Conservation (phyloP, 805 yeast genomes). For the Spathaspora girioi region DNA sequence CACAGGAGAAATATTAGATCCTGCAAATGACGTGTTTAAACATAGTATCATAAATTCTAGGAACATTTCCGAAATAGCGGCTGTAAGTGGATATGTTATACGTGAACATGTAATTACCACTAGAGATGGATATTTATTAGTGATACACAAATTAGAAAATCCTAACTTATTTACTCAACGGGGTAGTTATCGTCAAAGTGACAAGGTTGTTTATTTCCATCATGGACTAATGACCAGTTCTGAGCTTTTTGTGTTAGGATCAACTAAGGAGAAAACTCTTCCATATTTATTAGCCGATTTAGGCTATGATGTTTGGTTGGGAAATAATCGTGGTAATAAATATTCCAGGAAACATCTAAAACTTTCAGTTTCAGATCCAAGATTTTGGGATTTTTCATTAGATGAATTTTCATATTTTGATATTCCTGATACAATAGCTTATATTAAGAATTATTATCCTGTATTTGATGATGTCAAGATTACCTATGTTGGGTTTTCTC, state of each 20-base stretch:
- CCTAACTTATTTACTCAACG: not conserved
- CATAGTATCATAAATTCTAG: slow-evolving; percentile 4
- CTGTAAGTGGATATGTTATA: slow-evolving; percentile 19
- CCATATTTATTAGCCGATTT: slow-evolving; percentile 18
- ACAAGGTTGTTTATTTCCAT: slow-evolving; percentile 25
- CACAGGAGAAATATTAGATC: not conserved
- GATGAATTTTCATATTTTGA: slow-evolving; percentile 31
- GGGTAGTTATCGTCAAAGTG: not conserved
- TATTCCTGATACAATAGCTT: slow-evolving; percentile 23
- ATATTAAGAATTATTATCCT: slow-evolving; percentile 17
- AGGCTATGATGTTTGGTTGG: slow-evolving; percentile 24
- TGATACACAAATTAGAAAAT: slow-evolving; percentile 24
- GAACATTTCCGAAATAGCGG: slow-evolving; percentile 22
- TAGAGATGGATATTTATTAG: slow-evolving; percentile 24
- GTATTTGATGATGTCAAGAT: slow-evolving; percentile 11
- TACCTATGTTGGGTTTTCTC: slow-evolving; percentile 27
- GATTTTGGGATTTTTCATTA: slow-evolving; percentile 29
- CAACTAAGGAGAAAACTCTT: slow-evolving; percentile 17
- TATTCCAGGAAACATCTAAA: slow-evolving; percentile 28
- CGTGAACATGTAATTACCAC: slow-evolving; percentile 29
- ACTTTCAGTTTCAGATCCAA: slow-evolving; percentile 17
- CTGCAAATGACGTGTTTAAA: not conserved
- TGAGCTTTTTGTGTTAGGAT: slow-evolving; percentile 34
- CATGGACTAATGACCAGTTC: slow-evolving; percentile 30
- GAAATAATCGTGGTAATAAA: slow-evolving; percentile 25